Evolutionary conservation across 2,329 filamentous ascomycete genomes (phyloP), one percentile per base, ranked within the genome.

Genomic region (Triangularia setosa): DNA sequence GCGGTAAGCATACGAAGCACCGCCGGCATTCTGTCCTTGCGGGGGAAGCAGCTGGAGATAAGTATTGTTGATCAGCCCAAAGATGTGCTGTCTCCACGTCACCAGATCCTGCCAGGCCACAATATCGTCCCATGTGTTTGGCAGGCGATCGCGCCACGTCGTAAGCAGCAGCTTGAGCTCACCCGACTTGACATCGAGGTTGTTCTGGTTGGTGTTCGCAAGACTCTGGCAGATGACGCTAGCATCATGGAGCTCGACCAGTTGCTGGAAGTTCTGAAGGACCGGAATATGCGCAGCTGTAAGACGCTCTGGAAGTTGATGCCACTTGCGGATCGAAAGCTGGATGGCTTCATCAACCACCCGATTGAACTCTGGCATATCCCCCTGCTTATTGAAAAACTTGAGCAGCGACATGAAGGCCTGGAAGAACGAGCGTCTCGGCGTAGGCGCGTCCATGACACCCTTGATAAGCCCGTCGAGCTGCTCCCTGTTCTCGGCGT

Each of bases 41-140:
- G 86, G 88, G 1, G 93, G 93, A 44, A 98, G 81, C 55, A 99
- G 84, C 61, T 88, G 86, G 11, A 99, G 85, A 73, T 99, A 99
- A 0, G 93, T 97, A 58, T 87, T 87, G 75, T 99, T 99, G 79
- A 99, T 98, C 24, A 99, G 85, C 64, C 93, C 90, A 80, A 99
- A 99, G 66, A 99, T 97, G 77, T 99, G 95, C 75, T 99, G 96
- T 70, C 95, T 88, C 95, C 95, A 99, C 1, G 95, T 99, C n/a
- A 99, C 95, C 48, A 99, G 82, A 74, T 99, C 96, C 76, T 99
- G 95, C 95, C 95, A 99, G 44, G 95, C 92, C 69, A 96, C 97
- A 76, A 99, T 99, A 75, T 99, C 95, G 75, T 99, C 95, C 95
- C 95, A 99, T 3, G 97, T 90, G 73, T 99, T 99, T 1, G 95